Conservation (phyloP, 768 basidiomycete species). For the Phaeotremella skinneri region DNA sequence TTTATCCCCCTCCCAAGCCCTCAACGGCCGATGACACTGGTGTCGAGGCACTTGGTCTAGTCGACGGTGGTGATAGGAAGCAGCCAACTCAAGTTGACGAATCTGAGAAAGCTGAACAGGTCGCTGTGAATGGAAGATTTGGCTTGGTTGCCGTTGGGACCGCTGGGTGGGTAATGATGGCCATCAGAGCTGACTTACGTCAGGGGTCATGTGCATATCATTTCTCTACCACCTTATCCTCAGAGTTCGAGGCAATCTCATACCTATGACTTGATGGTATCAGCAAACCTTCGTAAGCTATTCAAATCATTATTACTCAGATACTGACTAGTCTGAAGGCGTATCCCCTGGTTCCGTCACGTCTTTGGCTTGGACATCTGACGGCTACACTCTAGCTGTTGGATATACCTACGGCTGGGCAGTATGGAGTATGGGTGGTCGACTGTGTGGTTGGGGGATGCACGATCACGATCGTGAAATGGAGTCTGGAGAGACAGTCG, state of each 20-base stretch:
- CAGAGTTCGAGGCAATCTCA: slow-evolving; percentile 63
- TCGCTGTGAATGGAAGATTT: slow-evolving; percentile 75
- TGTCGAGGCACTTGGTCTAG: slow-evolving; percentile 15
- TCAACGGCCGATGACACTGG: background rate
- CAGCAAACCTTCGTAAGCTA: slow-evolving; percentile 31
- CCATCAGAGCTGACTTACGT: slow-evolving; percentile 2
- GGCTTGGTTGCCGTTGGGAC: slow-evolving; percentile 80
- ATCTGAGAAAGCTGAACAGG: slow-evolving; percentile 23
- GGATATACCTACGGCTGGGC: slow-evolving; percentile 90
- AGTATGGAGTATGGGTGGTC: slow-evolving; percentile 81
- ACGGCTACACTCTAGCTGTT: slow-evolving; percentile 90
- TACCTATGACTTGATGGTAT: slow-evolving; percentile 51
- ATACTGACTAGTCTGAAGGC: no score
- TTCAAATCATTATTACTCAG: slow-evolving; percentile 20
- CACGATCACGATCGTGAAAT: slow-evolving; percentile 64
- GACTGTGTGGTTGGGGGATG: slow-evolving; percentile 76
- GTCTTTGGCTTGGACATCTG: slow-evolving; percentile 84
- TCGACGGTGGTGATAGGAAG: slow-evolving; percentile 12
- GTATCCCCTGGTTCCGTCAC: slow-evolving; percentile 41
- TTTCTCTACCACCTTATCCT: slow-evolving; percentile 66
- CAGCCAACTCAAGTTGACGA: slow-evolving; percentile 5
- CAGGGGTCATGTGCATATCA: slow-evolving; percentile 68
- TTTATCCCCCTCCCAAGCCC: slow-evolving; percentile 17
- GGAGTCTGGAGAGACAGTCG: slow-evolving; percentile 60
- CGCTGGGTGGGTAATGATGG: slow-evolving; percentile 56